Conservation (phyloP, 768 basidiomycete species). For the Lactarius hatsudake region DNA sequence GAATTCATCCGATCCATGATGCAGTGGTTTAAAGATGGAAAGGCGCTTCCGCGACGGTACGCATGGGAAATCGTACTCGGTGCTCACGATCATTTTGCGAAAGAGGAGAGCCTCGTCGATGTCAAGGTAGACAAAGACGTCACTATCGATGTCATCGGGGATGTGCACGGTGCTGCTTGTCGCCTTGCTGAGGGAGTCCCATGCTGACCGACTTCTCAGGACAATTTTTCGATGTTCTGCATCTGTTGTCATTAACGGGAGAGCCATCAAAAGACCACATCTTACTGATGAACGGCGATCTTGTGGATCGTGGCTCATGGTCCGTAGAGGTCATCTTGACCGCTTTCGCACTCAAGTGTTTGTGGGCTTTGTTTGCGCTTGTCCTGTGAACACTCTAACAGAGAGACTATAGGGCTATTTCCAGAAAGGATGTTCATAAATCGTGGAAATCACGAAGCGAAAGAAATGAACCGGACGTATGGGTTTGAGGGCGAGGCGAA, state of each 20-base stretch:
- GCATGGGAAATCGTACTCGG: conserved; percentile 96
- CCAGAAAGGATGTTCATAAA: conserved; percentile 90
- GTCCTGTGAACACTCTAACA: conserved; percentile 10
- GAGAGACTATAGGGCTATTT: conserved; percentile 70
- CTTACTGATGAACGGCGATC: conserved; percentile 89
- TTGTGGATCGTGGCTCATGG: conserved; percentile 97
- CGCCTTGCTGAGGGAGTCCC: conserved; percentile 5
- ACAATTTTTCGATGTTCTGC: conserved; percentile 92
- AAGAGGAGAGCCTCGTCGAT: conserved; percentile 80
- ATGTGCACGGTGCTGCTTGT: conserved; percentile 72
- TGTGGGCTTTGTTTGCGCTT: conserved; percentile 30
- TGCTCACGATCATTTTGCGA: conserved; percentile 68
- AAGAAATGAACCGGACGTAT: conserved; percentile 94
- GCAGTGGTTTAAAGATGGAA: conserved; percentile 91
- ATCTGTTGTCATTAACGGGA: conserved; percentile 83
- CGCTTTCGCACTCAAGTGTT: conserved; percentile 94
- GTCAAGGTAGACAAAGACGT: conserved; percentile 71
- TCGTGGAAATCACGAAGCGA: conserved; percentile 94
- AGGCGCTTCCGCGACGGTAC: conserved; percentile 82
- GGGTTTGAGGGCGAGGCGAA: conserved; percentile 96
- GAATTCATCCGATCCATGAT: conserved; percentile 86
- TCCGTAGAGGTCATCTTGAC: conserved; percentile 90
- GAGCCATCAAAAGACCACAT: conserved; percentile 83
- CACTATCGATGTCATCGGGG: conserved; percentile 92
- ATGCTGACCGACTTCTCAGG: conserved; percentile 44